Conservation (phyloP, 2,329 filamentous ascomycete genomes). For the Rutstroemia sp. region DNA sequence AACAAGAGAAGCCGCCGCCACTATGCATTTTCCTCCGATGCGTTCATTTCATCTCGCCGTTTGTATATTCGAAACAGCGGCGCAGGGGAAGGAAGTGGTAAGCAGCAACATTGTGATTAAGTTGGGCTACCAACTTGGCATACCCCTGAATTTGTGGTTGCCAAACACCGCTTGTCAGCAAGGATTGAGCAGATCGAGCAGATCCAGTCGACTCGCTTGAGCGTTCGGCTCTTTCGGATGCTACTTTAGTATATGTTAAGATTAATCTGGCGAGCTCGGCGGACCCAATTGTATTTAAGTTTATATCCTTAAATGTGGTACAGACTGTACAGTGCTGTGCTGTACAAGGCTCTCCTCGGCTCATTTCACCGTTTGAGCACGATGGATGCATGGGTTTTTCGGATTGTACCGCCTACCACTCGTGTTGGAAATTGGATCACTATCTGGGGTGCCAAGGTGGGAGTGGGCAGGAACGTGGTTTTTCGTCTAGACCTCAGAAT, state of each 20-base stretch:
- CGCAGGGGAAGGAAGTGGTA: background rate
- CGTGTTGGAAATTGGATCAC: background rate
- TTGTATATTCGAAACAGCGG: constrained; percentile 8
- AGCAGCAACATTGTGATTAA: background rate
- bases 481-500: background rate
- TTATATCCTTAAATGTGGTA: background rate
- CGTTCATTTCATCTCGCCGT: background rate
- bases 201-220: background rate
- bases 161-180: background rate
- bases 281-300: background rate
- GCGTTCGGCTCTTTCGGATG: background rate
- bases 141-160: background rate
- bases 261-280: background rate
- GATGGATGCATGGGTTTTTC: background rate
- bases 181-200: background rate
- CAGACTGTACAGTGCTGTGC: background rate
- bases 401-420: background rate
- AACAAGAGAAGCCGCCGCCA: background rate
- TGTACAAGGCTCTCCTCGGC: background rate
- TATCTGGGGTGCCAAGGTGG: background rate
- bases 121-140: background rate
- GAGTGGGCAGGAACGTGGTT: background rate
- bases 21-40: background rate
- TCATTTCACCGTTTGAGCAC: background rate
- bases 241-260: background rate